phyloP scores from a whole-genome alignment of 768 basidiomycete species.

The Phanerodontia chrysosporium region DNA sequence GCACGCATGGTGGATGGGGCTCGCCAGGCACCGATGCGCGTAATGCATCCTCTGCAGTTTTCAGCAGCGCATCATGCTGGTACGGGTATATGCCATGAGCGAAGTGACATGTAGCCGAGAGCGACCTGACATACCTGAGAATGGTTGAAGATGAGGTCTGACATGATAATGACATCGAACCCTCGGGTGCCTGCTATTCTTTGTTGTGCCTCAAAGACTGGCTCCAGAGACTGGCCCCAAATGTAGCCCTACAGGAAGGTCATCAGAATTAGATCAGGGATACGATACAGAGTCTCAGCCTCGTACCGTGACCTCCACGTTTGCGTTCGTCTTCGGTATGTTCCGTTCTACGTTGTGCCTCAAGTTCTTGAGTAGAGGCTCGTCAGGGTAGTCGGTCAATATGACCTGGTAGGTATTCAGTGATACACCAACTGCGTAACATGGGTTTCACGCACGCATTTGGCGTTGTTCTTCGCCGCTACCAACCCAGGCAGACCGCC shows the following conservation, averaged over 20 bases:
- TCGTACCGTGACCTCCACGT: constrained; percentile 31
- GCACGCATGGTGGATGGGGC: constrained; percentile 37
- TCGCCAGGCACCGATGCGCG: constrained; percentile 6
- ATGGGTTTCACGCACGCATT: constrained; percentile 41
- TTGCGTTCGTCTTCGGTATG: constrained; percentile 22
- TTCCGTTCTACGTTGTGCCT: constrained; percentile 63
- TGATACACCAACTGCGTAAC: neutral
- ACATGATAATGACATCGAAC: constrained; percentile 84
- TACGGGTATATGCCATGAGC: constrained; percentile 5
- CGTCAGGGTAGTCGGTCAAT: constrained; percentile 91
- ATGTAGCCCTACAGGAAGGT: constrained; percentile 63
- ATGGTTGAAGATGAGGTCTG: constrained; percentile 93
- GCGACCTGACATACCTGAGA: constrained; percentile 57
- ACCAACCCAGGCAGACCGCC: constrained; percentile 86
- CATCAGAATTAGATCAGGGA: neutral
- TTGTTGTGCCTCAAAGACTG: constrained; percentile 30
- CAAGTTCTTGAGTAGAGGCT: constrained; percentile 70
- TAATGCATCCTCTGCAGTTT: constrained; percentile 55
- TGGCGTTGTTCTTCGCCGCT: constrained; percentile 64
- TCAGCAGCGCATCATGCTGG: constrained; percentile 79
- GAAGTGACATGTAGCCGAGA: neutral
- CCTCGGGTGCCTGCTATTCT: constrained; percentile 19
- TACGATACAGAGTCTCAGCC: constrained; percentile 21
- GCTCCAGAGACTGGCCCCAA: constrained; percentile 63
- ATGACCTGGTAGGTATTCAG: constrained; percentile 48